phyloP scores from a whole-genome alignment of 2,329 filamentous ascomycete species.

The Ascochyta lentis region DNA sequence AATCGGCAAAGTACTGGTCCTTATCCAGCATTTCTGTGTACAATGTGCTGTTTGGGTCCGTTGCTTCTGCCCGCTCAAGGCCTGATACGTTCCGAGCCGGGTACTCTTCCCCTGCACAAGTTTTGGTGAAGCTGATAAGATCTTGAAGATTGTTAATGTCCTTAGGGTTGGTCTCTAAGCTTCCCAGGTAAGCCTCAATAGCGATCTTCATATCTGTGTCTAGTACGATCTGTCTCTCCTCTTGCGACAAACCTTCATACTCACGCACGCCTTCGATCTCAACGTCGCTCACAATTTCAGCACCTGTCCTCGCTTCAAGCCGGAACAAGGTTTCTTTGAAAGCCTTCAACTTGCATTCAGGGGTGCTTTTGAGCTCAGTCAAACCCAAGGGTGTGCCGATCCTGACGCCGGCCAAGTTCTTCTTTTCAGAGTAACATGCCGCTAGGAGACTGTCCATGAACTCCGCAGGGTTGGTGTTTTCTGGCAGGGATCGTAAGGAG shows the following conservation, averaged over 20 bases:
- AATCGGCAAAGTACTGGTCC: conserved; percentile 60
- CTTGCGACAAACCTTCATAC: conserved; percentile 50
- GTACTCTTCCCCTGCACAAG: conserved; percentile 60
- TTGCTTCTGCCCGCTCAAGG: conserved; percentile 45
- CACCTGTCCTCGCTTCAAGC: conserved; percentile 14
- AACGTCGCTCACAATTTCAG: conserved; percentile 26
- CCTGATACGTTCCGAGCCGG: conserved; percentile 60
- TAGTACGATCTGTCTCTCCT: conserved; percentile 50
- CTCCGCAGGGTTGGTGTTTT: no score
- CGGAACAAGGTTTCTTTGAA: conserved; percentile 8
- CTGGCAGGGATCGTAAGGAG: not conserved
- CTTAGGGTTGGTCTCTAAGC: conserved; percentile 62
- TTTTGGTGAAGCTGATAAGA: conserved; percentile 61
- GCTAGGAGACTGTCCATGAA: not conserved
- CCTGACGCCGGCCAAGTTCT: conserved; percentile 8
- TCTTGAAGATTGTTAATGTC: conserved; percentile 59
- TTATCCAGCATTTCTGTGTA: conserved; percentile 62
- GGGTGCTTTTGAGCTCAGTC: not conserved
- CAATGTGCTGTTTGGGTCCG: conserved; percentile 49
- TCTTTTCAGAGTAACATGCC: not conserved
- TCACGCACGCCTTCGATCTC: conserved; percentile 47
- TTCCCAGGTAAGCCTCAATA: conserved; percentile 61
- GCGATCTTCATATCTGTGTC: conserved; percentile 64
- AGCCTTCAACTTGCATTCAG: conserved; percentile 2
- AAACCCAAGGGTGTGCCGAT: conserved; percentile 15